These are phyloP conservation scores for Chlamydomonas schloesseri DNA, from an alignment of 139 green algal genomes.

Conservation along the genomic window DNA sequence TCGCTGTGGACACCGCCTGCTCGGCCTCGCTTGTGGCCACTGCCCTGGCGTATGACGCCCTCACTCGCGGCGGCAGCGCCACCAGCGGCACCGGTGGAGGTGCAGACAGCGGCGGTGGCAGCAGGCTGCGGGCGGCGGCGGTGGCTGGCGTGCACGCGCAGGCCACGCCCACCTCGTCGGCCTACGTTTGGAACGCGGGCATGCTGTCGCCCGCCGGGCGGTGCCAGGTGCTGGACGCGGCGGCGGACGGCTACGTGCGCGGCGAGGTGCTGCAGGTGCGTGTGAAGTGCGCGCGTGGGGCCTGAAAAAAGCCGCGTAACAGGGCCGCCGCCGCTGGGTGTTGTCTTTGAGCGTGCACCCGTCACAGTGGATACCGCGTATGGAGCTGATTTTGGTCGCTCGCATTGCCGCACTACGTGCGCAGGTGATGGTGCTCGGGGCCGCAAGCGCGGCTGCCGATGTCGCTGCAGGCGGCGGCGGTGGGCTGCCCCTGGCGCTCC, in stretches of 20 bases:
- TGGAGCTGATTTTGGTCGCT: too few species aligned
- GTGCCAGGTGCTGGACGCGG: constrained; percentile 82
- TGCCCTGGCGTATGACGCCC: constrained; percentile 52
- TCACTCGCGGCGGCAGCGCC: not conserved
- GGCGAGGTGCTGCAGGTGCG: constrained; percentile 67
- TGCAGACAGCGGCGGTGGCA: too few species aligned
- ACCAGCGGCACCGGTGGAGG: too few species aligned
- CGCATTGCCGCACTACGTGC: too few species aligned
- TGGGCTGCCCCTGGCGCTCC: not conserved
- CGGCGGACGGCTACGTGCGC: constrained; percentile 86
- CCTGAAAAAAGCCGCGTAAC: constrained; percentile 8
- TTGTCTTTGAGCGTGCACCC: too few species aligned
- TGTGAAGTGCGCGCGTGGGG: not conserved
- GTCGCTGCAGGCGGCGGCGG: not conserved
- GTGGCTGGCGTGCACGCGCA: constrained; percentile 70
- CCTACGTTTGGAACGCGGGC: constrained; percentile 66
- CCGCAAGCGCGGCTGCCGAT: not conserved
- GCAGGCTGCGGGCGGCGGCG: constrained; percentile 28
- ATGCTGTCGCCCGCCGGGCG: constrained; percentile 82
- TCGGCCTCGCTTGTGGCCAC: constrained; percentile 71
- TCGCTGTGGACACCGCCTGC: constrained; percentile 81
- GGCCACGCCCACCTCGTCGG: constrained; percentile 54
- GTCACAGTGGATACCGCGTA: too few species aligned
- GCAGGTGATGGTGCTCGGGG: constrained; percentile 34
- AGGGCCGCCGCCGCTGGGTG: too few species aligned